Evolutionary conservation across 2,329 filamentous ascomycete genomes (phyloP).

Genomic region (Lasiodiplodia sp.): DNA sequence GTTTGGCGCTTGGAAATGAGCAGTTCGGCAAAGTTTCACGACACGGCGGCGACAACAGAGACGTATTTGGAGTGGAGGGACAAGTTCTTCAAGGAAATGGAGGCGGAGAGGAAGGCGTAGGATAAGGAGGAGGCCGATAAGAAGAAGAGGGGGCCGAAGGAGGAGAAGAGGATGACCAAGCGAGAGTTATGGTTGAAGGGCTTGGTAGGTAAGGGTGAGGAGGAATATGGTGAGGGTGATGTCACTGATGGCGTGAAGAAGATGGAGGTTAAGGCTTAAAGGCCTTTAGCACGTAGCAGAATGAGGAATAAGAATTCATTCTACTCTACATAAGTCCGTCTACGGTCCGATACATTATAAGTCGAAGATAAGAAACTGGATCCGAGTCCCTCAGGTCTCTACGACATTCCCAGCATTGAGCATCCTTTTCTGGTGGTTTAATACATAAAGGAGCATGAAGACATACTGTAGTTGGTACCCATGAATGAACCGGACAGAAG

Average conservation of each 20-base stretch:
- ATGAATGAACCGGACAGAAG: too few relatives aligned
- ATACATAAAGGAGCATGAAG: too few relatives aligned
- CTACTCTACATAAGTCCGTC: too few relatives aligned
- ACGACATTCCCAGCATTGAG: too few relatives aligned
- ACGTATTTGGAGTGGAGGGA: too few relatives aligned
- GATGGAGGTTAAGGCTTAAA: conserved; percentile 58
- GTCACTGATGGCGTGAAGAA: conserved; percentile 54
- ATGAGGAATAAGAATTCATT: not conserved
- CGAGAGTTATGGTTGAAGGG: conserved; percentile 59
- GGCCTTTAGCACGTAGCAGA: not conserved
- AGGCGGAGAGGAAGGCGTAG: conserved; percentile 64
- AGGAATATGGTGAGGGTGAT: conserved; percentile 70
- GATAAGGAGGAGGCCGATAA: conserved; percentile 72
- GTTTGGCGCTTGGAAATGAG: conserved; percentile 78
- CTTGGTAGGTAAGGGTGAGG: conserved; percentile 65
- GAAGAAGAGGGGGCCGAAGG: conserved; percentile 56
- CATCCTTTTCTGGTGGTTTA: too few relatives aligned
- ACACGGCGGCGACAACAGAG: conserved; percentile 41
- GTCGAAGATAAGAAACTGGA: too few relatives aligned
- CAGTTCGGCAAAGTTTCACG: conserved; percentile 75
- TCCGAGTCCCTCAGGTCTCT: too few relatives aligned
- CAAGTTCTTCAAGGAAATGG: conserved; percentile 78
- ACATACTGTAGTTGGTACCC: too few relatives aligned
- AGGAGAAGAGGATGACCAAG: conserved; percentile 81
- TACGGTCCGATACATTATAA: too few relatives aligned